Conservation (phyloP, 345 rosid species). For the Trapa bicornis region DNA sequence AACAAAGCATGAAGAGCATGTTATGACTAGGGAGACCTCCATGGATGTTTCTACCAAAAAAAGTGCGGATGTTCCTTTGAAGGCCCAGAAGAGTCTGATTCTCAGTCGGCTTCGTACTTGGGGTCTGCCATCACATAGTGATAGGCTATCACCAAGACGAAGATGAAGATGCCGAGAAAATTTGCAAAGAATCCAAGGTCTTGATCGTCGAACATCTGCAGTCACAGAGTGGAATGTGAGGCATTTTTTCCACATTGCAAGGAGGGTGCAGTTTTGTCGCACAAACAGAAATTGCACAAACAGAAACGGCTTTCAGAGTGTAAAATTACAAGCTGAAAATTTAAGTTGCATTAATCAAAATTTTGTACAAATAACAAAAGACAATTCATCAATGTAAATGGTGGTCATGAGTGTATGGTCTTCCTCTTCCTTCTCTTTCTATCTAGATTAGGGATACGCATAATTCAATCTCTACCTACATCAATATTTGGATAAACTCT, state of each 20-base stretch:
- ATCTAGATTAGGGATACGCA: too few relatives aligned
- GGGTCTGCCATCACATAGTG: slow-evolving; percentile 87
- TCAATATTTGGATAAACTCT: too few relatives aligned
- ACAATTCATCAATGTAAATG: too few relatives aligned
- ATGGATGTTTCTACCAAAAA: neutral
- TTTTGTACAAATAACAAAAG: too few relatives aligned
- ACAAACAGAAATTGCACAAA: too few relatives aligned
- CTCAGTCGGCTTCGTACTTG: slow-evolving; percentile 53
- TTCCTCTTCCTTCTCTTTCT: too few relatives aligned
- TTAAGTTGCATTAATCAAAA: neutral
- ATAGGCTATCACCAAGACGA: slow-evolving; percentile 59
- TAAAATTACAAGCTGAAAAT: neutral
- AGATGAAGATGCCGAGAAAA: slow-evolving; percentile 70
- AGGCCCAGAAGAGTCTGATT: slow-evolving; percentile 3
- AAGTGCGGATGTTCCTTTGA: neutral
- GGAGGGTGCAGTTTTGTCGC: too few relatives aligned
- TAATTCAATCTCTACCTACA: too few relatives aligned
- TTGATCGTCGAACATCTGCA: slow-evolving; percentile 86
- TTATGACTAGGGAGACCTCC: neutral
- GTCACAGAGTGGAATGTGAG: slow-evolving; percentile 1
- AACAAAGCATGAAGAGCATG: neutral
- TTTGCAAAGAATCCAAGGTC: slow-evolving; percentile 66
- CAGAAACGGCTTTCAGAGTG: too few relatives aligned
- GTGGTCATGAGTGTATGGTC: too few relatives aligned
- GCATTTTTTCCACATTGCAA: too few relatives aligned